Conservation (phyloP, 2,329 filamentous ascomycete species). For the Aureobasidium sp. region DNA sequence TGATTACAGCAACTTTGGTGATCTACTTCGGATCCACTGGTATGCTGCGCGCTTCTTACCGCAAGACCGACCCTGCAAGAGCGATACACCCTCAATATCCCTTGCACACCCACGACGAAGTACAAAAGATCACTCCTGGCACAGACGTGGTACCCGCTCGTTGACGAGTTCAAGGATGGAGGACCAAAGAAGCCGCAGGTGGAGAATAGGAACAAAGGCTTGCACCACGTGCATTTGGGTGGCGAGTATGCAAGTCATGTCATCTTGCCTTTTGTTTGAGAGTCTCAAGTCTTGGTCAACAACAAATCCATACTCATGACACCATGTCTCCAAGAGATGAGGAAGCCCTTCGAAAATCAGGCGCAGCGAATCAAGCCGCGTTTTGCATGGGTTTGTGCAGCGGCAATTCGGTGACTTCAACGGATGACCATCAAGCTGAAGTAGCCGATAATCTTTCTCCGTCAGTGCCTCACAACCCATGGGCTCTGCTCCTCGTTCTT, state of each 20-base stretch:
- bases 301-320: background rate
- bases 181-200: background rate
- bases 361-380: too few relatives aligned
- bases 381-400: too few relatives aligned
- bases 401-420: too few relatives aligned
- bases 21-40: constrained; percentile 36
- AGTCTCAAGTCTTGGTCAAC: too few relatives aligned
- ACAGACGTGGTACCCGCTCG: constrained; percentile 24
- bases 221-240: constrained; percentile 8
- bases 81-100: constrained; percentile 22
- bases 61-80: constrained; percentile 23
- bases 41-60: constrained; percentile 37
- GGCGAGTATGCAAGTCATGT: constrained; percentile 11
- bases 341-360: background rate
- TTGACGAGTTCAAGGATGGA: constrained; percentile 6
- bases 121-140: constrained; percentile 32
- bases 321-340: background rate
- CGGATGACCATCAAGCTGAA: too few relatives aligned
- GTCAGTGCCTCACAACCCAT: too few relatives aligned
- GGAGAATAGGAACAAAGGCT: constrained; percentile 11
- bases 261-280: constrained; percentile 9
- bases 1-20: constrained; percentile 31
- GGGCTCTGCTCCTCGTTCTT: too few relatives aligned
- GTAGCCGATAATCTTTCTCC: too few relatives aligned
- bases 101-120: constrained; percentile 32